Base-by-base conservation (phyloP, 2,329 filamentous ascomycete species). In the Fusarium devonianum region DNA sequence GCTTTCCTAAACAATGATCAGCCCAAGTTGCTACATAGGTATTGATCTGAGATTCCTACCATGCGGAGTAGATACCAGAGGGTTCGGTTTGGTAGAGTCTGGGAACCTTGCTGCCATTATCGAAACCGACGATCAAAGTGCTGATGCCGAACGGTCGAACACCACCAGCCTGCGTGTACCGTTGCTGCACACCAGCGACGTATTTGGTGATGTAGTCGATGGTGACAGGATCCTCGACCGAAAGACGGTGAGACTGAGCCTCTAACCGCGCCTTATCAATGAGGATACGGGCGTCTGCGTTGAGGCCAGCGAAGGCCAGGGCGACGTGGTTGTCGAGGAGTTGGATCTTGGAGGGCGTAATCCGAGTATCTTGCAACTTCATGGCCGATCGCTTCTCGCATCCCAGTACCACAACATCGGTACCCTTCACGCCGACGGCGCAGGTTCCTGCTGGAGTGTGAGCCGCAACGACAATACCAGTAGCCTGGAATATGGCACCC, bases 121-220 rank as follows among this genome's bases (percentile, higher is more conserved):
- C 94, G 70, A 99, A 99, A n/a, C 94, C 94, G 56, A 99, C 93
- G 65, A 99, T 92, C 71, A 99, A 80, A 29, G 93, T 97, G 79
- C 92, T 97, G 73, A 99, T 97, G 56, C 94, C 94, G 70, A 99
- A 99, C n/a, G 94, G 94, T 68, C 94, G 83, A 42, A 99, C 94
- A 82, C 94, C 94, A 78, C 94, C 94, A 69, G 92, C 96, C 81
- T 99, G 94, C 36, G 94, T 99, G 82, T 99, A 99, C 75, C 92
- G 86, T 81, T 99, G 94, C 81, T 99, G 94, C 64, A 99, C 94
- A 48, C 93, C 90, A 43, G 94, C 94, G 58, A 99, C 89, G 69
- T 97, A 96, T 80, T 99, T 97, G 69, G 94, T 97, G 71, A 99
- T 97, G 82, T 99, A 99, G 78, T 99, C 94, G 74, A 99, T 95